Evolutionary conservation across 2,329 filamentous ascomycete genomes (phyloP), one percentile per base, ranked within the genome.

Genomic region (Balansia obtecta): DNA sequence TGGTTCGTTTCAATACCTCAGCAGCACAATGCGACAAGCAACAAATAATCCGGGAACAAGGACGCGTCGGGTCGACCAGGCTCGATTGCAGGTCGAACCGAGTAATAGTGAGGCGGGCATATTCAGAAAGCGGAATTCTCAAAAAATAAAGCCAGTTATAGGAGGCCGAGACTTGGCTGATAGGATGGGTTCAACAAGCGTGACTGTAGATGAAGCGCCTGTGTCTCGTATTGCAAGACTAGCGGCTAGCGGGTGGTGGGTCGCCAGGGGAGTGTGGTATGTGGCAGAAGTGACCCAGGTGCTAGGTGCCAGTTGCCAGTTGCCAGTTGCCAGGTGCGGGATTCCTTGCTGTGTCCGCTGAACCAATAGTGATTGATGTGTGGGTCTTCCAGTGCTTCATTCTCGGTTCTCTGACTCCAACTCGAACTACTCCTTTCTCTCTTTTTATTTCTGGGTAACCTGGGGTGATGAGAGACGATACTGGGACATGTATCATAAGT

Each of bases 191-290:
- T 4, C 51, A 58, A 52, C 41, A 46, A 52, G 11, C 18, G 40
- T 54, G 55, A 52, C 52, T 56, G 52, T 52, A 55, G 58, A 55
- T 61, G 61, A 58, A 60, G 58, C 57, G 59, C 57, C 57, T 60
- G 57, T 63, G 63, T 65, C 63, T 65, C 63, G 58, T 60, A 59
- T 58, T 5, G 54, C 55, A 59, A 58, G 63, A 57, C 34, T 37
- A 54, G 44, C 15, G 43, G 55, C 52, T 55, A 55, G n/a, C n/a
- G n/a, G n/a, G n/a, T n/a, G n/a, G 52, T 54, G 54, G 52, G 55
- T 51, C 58, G 51, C 54, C 57, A 59, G 57, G 55, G 55, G 54
- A n/a, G n/a, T n/a, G 16, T 16, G 27, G 27, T 5, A 27, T 27
- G 27, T 8, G 4, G 27, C 27, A 8, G 4, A 3, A 27, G 6